Conservation (phyloP, 1,284 basidiomycete genomes). For the Inonotus hispidus region DNA sequence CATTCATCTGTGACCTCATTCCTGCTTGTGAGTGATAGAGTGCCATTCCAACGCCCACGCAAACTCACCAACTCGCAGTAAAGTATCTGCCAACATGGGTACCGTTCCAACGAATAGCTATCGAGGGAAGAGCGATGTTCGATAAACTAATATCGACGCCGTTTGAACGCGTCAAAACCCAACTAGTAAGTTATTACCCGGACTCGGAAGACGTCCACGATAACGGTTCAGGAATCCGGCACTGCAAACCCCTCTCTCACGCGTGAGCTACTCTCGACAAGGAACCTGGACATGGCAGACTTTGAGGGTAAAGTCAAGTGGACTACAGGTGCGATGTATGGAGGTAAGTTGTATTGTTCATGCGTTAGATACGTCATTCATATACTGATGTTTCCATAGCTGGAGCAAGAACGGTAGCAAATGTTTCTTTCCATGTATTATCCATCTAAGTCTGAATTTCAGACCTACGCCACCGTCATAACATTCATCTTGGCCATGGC, state of each 20-base stretch:
- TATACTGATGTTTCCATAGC: neutral
- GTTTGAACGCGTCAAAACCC: constrained; percentile 31
- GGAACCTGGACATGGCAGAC: constrained; percentile 21
- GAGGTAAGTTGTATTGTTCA: neutral
- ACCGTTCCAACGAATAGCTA: constrained; percentile 9
- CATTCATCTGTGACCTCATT: constrained; percentile 29
- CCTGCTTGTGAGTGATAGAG: constrained; percentile 23
- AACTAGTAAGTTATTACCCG: constrained; percentile 38
- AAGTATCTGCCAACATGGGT: constrained; percentile 25
- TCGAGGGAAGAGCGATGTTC: constrained; percentile 21
- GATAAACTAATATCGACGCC: constrained; percentile 35
- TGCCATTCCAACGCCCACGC: neutral
- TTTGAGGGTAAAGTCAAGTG: neutral
- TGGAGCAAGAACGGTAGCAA: neutral
- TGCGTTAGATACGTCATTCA: constrained; percentile 25
- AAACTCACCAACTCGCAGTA: constrained; percentile 7
- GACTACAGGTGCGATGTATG: neutral
- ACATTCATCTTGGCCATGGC: constrained; percentile 37
- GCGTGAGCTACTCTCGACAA: neutral
- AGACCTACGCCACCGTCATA: constrained; percentile 32
- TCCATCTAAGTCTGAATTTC: neutral
- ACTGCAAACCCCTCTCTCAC: constrained; percentile 22
- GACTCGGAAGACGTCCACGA: too few relatives aligned
- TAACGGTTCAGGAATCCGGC: too few relatives aligned
- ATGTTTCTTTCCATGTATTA: too few relatives aligned